Conservation (phyloP, 2,329 filamentous ascomycete species). For the Alternaria metachromatica region DNA sequence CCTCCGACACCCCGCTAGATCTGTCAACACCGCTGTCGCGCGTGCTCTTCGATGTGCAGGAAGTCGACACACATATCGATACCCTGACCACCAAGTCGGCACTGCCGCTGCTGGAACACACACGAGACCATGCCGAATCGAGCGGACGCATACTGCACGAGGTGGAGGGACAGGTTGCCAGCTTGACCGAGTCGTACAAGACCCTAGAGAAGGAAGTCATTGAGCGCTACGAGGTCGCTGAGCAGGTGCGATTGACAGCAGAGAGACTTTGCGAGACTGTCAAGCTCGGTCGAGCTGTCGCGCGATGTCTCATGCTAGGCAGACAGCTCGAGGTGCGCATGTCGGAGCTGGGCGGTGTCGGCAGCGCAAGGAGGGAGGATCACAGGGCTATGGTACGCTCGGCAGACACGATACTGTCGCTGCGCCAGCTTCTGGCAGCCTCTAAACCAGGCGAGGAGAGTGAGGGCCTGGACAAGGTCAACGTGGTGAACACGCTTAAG, state of each 20-base stretch:
- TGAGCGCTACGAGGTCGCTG: conserved; percentile 82
- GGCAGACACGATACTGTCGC: conserved; percentile 76
- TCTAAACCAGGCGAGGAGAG: conserved; percentile 76
- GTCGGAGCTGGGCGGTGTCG: conserved; percentile 66
- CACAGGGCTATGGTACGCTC: conserved; percentile 82
- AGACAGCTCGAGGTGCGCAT: conserved; percentile 88
- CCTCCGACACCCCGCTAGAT: conserved; percentile 86
- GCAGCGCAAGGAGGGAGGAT: conserved; percentile 67
- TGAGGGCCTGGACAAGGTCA: conserved; percentile 74
- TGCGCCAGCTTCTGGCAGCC: conserved; percentile 75
- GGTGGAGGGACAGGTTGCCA: conserved; percentile 79
- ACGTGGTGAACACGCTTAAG: conserved; percentile 73
- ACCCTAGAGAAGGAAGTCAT: conserved; percentile 87
- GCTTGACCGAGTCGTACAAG: conserved; percentile 82
- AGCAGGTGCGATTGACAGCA: conserved; percentile 79
- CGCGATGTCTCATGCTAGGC: conserved; percentile 79
- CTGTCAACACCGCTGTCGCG: conserved; percentile 92
- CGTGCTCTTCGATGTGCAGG: conserved; percentile 94
- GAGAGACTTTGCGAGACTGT: conserved; percentile 82
- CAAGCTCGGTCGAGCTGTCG: conserved; percentile 76
- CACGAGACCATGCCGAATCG: conserved; percentile 74
- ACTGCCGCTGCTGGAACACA: conserved; percentile 78
- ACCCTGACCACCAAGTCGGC: conserved; percentile 84
- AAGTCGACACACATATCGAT: conserved; percentile 96
- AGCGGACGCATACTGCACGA: conserved; percentile 75